These are phyloP conservation scores for Cercospora janseana DNA, from an alignment of 2,329 filamentous ascomycete species.

Conservation along the genomic window DNA sequence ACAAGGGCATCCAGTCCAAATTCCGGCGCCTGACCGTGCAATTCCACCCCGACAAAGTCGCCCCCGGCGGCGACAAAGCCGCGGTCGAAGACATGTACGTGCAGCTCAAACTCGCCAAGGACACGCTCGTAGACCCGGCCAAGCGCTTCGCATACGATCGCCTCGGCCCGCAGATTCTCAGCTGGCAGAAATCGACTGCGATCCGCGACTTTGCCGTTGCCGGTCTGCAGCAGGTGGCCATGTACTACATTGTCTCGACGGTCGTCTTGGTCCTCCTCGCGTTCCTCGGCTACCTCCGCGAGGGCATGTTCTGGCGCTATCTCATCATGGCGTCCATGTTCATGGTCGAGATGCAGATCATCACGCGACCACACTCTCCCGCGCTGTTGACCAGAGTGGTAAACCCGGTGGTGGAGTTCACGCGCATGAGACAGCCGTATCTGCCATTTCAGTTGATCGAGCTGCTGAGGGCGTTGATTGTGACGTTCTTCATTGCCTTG, in stretches of 20 bases:
- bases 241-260: constrained; percentile 61
- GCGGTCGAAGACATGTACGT: constrained; percentile 64
- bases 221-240: constrained; percentile 61
- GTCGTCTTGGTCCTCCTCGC: constrained; percentile 61
- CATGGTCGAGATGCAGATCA: constrained; percentile 56
- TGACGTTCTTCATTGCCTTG: constrained; percentile 81
- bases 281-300: constrained; percentile 65
- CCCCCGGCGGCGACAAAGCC: constrained; percentile 41
- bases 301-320: constrained; percentile 58
- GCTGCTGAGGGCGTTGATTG: constrained; percentile 69
- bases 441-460: constrained; percentile 82
- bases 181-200: constrained; percentile 65
- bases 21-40: constrained; percentile 72
- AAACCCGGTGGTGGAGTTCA: constrained; percentile 48
- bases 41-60: constrained; percentile 81
- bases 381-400: constrained; percentile 46
- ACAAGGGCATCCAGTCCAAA: constrained; percentile 75
- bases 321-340: constrained; percentile 54
- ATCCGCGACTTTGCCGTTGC: constrained; percentile 69
- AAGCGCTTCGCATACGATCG: constrained; percentile 85
- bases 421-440: constrained; percentile 56
- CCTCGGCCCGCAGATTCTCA: constrained; percentile 70
- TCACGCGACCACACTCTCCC: constrained; percentile 53
- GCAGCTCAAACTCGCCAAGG: constrained; percentile 76
- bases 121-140: constrained; percentile 73